Conservation (phyloP, 768 basidiomycete genomes). For the Leccinum variicolor region DNA sequence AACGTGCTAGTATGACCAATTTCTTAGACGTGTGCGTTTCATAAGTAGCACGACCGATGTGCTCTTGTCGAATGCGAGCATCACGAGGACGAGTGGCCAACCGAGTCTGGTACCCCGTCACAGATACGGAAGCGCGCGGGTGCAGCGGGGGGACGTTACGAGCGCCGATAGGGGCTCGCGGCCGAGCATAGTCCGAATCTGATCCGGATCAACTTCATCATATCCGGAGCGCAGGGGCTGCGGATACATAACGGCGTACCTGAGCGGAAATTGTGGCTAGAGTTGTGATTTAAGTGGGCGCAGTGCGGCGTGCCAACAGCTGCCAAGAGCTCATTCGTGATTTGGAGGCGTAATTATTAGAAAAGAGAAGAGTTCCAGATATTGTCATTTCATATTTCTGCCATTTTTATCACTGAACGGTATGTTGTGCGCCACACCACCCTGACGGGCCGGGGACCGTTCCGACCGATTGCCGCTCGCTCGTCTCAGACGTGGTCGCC, state of each 20-base stretch:
- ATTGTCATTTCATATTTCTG: no score
- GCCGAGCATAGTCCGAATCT: conserved; percentile 13
- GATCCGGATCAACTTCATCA: conserved; percentile 16
- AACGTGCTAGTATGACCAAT: no score
- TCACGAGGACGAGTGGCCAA: conserved; percentile 19
- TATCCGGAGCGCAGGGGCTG: not conserved
- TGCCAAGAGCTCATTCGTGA: conserved; percentile 31
- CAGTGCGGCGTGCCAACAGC: conserved; percentile 27
- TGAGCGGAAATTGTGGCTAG: not conserved
- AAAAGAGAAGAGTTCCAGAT: no score
- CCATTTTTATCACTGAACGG: no score
- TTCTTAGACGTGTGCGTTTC: conserved; percentile 35
- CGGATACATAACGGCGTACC: no score
- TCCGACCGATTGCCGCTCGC: no score
- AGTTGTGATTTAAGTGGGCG: conserved; percentile 40
- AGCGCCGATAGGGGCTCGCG: conserved; percentile 20
- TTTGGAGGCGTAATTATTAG: conserved; percentile 39
- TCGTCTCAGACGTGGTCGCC: no score
- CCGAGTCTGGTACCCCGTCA: conserved; percentile 15
- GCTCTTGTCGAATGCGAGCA: conserved; percentile 31
- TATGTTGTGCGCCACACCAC: no score
- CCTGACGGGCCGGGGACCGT: no score
- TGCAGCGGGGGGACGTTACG: conserved; percentile 17
- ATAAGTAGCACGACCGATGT: conserved; percentile 44
- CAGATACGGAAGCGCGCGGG: conserved; percentile 21